A percentile compares a stretch with the other conserved stretches of the same genome.
phyloP scores from a whole-genome alignment of 129 eudicot genomes.

The Helianthus annuus region HanXRQr2.0-SUNRISE NC_035437.2:170976370-170976869 shows the following conservation, averaged over 20 bases:
- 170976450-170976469: constrained; percentile 31
- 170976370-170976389: constrained; percentile 39
- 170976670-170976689: constrained; percentile 36
- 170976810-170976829: constrained; percentile 23
- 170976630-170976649: constrained; percentile 36
- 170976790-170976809: constrained; percentile 26
- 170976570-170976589: constrained; percentile 27
- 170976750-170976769: constrained; percentile 15
- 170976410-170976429: constrained; percentile 48
- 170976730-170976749: constrained; percentile 10
- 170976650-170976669: too few relatives aligned
- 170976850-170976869: constrained; percentile 1
- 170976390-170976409: constrained; percentile 36
- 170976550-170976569: constrained; percentile 12
- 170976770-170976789: constrained; percentile 5
- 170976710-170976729: constrained; percentile 32
- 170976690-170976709: constrained; percentile 31
- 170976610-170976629: constrained; percentile 27
- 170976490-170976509: constrained; percentile 18
- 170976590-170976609: constrained; percentile 43
- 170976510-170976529: constrained; percentile 26
- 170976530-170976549: constrained; percentile 26
- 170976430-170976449: constrained; percentile 30
- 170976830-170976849: neutral
- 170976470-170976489: constrained; percentile 34